Conservation (phyloP, 495 filamentous ascomycete species). For the Aspergillus hancockii region DNA sequence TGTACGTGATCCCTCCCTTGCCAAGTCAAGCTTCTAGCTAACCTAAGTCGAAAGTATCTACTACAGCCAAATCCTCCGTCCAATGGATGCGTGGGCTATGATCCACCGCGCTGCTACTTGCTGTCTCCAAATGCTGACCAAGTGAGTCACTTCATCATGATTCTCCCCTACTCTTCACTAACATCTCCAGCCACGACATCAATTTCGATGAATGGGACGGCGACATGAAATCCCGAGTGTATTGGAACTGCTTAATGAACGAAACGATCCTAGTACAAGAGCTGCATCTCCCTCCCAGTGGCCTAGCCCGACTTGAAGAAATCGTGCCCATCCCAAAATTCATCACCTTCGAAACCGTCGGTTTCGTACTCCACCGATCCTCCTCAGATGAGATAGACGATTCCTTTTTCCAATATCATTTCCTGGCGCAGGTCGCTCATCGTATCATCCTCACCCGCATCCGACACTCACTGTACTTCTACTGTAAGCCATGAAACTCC, state of each 20-base stretch:
- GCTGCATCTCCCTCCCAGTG: conserved; percentile 48
- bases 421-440: conserved; percentile 51
- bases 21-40: conserved; percentile 8
- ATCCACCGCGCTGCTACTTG: conserved; percentile 49
- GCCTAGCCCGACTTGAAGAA: conserved; percentile 46
- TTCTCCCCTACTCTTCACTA: conserved; percentile 9
- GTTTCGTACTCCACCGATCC: conserved; percentile 33
- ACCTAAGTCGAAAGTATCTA: conserved; percentile 33
- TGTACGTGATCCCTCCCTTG: conserved; percentile 27
- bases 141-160: conserved; percentile 30
- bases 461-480: conserved; percentile 50
- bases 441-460: conserved; percentile 51
- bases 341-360: conserved; percentile 43
- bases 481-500: conserved; percentile 32
- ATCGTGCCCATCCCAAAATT: conserved; percentile 50
- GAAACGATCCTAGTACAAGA: conserved; percentile 52
- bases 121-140: conserved; percentile 48
- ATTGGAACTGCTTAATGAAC: conserved; percentile 53
- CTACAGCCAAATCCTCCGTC: conserved; percentile 46
- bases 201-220: conserved; percentile 51
- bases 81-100: conserved; percentile 51
- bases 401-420: conserved; percentile 52
- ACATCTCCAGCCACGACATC: conserved; percentile 37
- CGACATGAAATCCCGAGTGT: conserved; percentile 52
- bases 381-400: conserved; percentile 41